Evolutionary conservation across 1,139 yeast species (phyloP).

Genomic region (Yamadazyma diddensiae): DNA sequence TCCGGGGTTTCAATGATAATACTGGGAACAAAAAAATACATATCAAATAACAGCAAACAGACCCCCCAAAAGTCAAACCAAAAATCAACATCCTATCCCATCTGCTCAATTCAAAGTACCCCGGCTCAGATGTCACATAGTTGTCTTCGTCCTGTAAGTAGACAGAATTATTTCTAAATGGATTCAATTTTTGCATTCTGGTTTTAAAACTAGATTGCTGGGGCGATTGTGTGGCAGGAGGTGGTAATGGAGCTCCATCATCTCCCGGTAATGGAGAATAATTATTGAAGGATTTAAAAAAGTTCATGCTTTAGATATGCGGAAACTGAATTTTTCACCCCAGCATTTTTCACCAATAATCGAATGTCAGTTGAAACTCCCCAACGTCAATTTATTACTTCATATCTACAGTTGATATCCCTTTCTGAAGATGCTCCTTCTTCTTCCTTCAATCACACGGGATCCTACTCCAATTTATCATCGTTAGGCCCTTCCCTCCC

Average conservation of each 20-base stretch:
- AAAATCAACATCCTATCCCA: conserved; percentile 62
- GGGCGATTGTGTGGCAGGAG: conserved; percentile 32
- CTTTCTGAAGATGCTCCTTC: conserved; percentile 8
- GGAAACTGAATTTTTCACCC: not conserved
- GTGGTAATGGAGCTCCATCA: conserved; percentile 37
- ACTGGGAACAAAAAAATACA: conserved; percentile 58
- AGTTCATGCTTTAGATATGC: conserved; percentile 35
- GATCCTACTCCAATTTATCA: conserved; percentile 29
- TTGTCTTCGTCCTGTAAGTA: conserved; percentile 44
- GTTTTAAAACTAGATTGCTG: conserved; percentile 23
- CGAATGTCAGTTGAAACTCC: conserved; percentile 10
- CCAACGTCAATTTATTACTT: conserved; percentile 28
- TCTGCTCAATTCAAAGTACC: conserved; percentile 48
- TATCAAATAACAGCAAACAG: conserved; percentile 50
- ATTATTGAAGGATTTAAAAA: conserved; percentile 33
- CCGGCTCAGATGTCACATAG: conserved; percentile 45
- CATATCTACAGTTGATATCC: conserved; percentile 28
- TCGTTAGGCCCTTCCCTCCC: conserved; percentile 46
- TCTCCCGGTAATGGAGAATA: conserved; percentile 36
- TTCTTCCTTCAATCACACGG: conserved; percentile 28
- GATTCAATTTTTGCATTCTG: conserved; percentile 36
- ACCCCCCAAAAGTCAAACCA: conserved; percentile 53
- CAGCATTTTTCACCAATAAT: not conserved
- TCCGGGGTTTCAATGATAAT: conserved; percentile 52
- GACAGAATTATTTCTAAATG: conserved; percentile 36